Evolutionary conservation across 192 early-diverging fungal genomes (phyloP).

Genomic region (Rhizophagus clarus): DNA sequence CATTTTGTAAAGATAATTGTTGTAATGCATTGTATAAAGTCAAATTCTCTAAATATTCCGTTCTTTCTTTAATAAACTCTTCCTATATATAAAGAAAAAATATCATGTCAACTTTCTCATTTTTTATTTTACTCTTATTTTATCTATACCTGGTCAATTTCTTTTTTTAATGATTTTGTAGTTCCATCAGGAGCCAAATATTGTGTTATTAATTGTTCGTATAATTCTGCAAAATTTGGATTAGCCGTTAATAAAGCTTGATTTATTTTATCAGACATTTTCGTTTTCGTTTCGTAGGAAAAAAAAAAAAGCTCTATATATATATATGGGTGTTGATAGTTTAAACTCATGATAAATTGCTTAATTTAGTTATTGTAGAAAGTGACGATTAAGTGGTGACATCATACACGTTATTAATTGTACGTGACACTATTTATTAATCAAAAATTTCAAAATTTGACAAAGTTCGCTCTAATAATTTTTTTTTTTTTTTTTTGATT

Average conservation of each 20-base stretch:
- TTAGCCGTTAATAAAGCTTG: slow-evolving; percentile 4
- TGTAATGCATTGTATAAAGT: slow-evolving; percentile 19
- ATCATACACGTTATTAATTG: too few relatives aligned
- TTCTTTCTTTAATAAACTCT: background rate
- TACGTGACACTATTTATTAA: too few relatives aligned
- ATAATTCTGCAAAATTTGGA: slow-evolving; percentile 17
- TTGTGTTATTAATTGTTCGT: slow-evolving; percentile 2
- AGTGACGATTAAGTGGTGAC: too few relatives aligned
- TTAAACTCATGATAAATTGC: background rate
- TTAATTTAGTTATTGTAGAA: background rate
- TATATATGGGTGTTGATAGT: background rate
- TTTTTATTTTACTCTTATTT: background rate
- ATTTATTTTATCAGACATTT: background rate
- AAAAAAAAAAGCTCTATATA: background rate
- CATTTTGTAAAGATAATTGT: background rate
- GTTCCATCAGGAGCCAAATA: slow-evolving; percentile 16
- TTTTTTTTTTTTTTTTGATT: background rate
- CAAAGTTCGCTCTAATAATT: too few relatives aligned
- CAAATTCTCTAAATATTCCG: slow-evolving; percentile 13
- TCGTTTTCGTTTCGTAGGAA: background rate
- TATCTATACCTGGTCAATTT: background rate
- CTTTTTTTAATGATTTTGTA: background rate
- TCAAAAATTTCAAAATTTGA: too few relatives aligned
- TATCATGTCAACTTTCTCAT: background rate
- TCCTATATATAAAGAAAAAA: background rate